These are phyloP conservation scores for Cordyceps farinosa DNA, from an alignment of 2,329 filamentous ascomycete species.

Conservation along the genomic window DNA sequence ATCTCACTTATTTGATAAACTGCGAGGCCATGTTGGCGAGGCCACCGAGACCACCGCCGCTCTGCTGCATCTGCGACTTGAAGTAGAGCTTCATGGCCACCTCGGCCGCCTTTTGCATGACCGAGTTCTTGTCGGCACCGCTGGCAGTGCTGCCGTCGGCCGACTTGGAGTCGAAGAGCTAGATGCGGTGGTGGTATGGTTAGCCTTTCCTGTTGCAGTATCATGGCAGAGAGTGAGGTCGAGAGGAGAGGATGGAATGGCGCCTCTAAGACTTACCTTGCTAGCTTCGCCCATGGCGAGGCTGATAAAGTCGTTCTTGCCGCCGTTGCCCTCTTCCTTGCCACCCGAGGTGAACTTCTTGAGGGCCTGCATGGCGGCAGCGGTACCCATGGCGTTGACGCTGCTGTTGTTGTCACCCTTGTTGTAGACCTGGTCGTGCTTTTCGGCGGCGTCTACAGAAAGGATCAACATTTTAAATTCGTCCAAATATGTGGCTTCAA, in stretches of 20 bases:
- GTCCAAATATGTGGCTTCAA: not conserved
- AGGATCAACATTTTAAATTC: not conserved
- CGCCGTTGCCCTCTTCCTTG: constrained; percentile 50
- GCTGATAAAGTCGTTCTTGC: constrained; percentile 77
- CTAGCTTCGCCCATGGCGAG: constrained; percentile 85
- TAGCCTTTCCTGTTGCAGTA: not conserved
- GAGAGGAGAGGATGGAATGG: not conserved
- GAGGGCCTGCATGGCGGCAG: constrained; percentile 76
- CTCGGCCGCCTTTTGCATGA: constrained; percentile 74
- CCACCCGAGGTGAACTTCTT: constrained; percentile 69
- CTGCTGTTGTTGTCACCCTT: constrained; percentile 45
- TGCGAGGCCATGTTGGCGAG: constrained; percentile 46
- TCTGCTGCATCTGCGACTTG: constrained; percentile 62
- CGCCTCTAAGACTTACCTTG: constrained; percentile 49
- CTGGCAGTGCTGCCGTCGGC: constrained; percentile 50
- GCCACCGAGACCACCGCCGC: constrained; percentile 30
- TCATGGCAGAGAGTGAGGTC: not conserved
- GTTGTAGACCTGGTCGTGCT: constrained; percentile 72
- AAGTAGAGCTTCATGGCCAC: constrained; percentile 89
- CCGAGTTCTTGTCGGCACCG: constrained; percentile 73
- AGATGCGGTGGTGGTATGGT: not conserved
- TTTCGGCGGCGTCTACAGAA: constrained; percentile 59
- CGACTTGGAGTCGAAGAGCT: constrained; percentile 60
- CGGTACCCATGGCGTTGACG: constrained; percentile 57
- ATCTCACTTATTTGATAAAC: constrained; percentile 36